These are phyloP conservation scores for Thalassia testudinum DNA, from an alignment of 116 monocot species.

Conservation along the genomic window DNA sequence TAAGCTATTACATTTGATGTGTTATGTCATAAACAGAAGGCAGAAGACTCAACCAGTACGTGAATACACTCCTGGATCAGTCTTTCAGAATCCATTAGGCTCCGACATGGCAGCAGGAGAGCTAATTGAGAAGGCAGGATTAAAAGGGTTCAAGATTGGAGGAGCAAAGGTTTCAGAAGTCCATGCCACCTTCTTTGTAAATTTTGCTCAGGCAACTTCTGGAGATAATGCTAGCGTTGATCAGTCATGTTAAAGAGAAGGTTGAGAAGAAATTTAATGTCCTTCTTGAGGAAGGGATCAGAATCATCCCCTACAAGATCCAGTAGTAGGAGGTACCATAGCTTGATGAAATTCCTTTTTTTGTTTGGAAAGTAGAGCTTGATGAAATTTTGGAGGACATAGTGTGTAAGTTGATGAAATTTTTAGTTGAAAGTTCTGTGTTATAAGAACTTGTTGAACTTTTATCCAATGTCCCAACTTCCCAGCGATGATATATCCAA, in stretches of 20 bases:
- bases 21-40: constrained; percentile 14
- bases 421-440: no score
- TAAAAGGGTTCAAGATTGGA: constrained; percentile 27
- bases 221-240: constrained; percentile 22
- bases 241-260: constrained; percentile 19
- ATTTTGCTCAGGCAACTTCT: constrained; percentile 13
- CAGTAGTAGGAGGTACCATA: no score
- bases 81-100: constrained; percentile 22
- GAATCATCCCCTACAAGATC: constrained; percentile 18
- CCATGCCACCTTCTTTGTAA: constrained; percentile 38
- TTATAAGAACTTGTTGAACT: no score
- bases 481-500: no score
- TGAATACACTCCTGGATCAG: constrained; percentile 26
- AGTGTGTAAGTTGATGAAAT: no score
- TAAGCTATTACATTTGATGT: no score
- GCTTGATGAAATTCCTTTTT: no score
- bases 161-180: constrained; percentile 30
- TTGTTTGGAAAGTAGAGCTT: no score
- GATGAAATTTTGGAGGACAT: no score
- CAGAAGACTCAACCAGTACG: constrained; percentile 23
- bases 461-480: no score
- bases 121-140: constrained; percentile 23
- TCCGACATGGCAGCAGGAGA: constrained; percentile 14
- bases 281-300: constrained; percentile 25
- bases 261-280: constrained; percentile 19